phyloP scores from a whole-genome alignment of 2,329 filamentous ascomycete genomes.

The Lasiodiplodia sp. region DNA sequence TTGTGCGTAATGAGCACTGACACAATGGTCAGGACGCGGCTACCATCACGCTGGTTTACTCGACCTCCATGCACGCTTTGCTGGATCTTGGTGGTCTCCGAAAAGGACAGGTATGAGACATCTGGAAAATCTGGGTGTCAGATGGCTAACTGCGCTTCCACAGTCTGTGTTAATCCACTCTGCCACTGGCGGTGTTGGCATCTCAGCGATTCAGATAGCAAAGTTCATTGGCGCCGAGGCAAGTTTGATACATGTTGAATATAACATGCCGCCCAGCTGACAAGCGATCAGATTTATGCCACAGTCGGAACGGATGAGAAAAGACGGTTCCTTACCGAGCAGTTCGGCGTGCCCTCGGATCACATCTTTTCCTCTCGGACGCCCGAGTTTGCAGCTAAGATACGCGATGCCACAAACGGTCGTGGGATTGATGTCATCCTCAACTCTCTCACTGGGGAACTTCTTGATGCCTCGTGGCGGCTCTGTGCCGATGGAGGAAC shows the following conservation, averaged over 20 bases:
- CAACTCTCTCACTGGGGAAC: constrained; percentile 37
- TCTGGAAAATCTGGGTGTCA: too few relatives aligned
- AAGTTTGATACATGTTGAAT: background rate
- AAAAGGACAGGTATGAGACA: background rate
- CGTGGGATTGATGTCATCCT: constrained; percentile 43
- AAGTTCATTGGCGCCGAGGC: constrained; percentile 36
- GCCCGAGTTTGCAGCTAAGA: constrained; percentile 31
- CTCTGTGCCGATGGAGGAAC: constrained; percentile 39
- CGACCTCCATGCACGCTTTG: constrained; percentile 34
- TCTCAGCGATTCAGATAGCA: constrained; percentile 38
- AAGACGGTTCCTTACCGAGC: constrained; percentile 31
- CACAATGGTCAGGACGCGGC: constrained; percentile 36
- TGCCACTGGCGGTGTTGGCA: constrained; percentile 41
- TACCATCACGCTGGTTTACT: constrained; percentile 34
- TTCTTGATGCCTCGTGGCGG: constrained; percentile 35
- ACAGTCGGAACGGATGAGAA: constrained; percentile 38
- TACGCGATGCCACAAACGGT: constrained; percentile 33
- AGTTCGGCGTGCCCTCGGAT: constrained; percentile 35
- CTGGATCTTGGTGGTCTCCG: constrained; percentile 31
- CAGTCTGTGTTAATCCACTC: constrained; percentile 40
- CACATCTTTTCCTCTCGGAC: constrained; percentile 45
- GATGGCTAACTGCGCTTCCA: too few relatives aligned
- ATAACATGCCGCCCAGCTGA: background rate
- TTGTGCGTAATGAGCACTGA: too few relatives aligned
- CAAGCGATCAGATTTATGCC: constrained; percentile 35